Percentiles rank a stretch among this genome's conserved stretches.
Evolutionary conservation across 768 basidiomycete species (phyloP).

Genomic region (Tulasnella sp.): DNA sequence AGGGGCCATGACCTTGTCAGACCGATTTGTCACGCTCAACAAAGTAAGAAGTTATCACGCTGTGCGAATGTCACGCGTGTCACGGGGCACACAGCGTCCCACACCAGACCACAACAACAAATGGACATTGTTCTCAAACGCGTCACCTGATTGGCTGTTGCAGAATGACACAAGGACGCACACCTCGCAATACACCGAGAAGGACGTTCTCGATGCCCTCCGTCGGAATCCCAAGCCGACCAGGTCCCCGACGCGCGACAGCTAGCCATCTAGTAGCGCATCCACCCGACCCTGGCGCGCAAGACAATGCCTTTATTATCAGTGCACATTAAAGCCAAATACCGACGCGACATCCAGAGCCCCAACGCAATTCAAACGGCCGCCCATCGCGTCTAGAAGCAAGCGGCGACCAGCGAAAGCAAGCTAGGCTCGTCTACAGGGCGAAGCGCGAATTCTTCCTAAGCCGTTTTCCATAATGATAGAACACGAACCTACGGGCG

Average conservation of each 20-base stretch:
- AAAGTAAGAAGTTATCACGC: constrained; percentile 3
- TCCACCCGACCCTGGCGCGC: too few relatives aligned
- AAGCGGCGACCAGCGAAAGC: neutral
- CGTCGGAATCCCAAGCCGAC: neutral
- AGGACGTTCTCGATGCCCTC: neutral
- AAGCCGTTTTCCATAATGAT: constrained; percentile 26
- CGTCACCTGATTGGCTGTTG: neutral
- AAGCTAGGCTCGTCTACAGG: neutral
- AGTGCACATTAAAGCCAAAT: neutral
- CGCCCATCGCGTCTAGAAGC: neutral
- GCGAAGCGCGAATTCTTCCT: constrained; percentile 27
- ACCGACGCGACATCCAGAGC: neutral
- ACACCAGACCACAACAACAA: neutral
- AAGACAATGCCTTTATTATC: neutral
- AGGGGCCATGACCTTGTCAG: neutral
- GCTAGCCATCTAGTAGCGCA: neutral
- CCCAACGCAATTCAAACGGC: neutral
- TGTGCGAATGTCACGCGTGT: neutral
- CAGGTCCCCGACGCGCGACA: neutral
- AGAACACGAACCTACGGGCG: constrained; percentile 44
- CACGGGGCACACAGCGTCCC: neutral
- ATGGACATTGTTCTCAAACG: neutral
- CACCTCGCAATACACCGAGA: neutral
- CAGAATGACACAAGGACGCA: neutral
- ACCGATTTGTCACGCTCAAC: neutral